Conservation (phyloP, 2,329 filamentous ascomycete genomes). For the Macrophomina pseudophaseolina region DNA sequence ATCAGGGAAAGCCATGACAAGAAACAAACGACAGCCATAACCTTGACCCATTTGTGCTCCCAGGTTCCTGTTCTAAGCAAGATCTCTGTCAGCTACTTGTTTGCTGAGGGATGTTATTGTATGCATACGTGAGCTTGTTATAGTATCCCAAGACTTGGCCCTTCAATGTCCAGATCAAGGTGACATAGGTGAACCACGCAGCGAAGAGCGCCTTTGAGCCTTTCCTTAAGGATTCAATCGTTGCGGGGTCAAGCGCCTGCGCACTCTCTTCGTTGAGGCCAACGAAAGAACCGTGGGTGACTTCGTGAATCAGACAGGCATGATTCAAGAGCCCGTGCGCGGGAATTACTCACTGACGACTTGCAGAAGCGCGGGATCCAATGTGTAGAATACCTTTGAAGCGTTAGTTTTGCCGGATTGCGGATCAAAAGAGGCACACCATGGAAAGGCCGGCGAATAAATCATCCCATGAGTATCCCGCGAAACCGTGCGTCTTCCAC, state of each 20-base stretch:
- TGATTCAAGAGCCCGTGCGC: not conserved
- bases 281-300: slow-evolving; percentile 9
- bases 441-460: slow-evolving; percentile 45
- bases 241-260: slow-evolving; percentile 37
- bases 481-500: slow-evolving; percentile 43
- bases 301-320: not conserved
- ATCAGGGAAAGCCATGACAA: slow-evolving; percentile 44
- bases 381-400: not conserved
- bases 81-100: not conserved
- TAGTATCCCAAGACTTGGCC: slow-evolving; percentile 53
- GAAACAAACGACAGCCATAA: slow-evolving; percentile 39
- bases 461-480: slow-evolving; percentile 48
- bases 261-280: slow-evolving; percentile 31
- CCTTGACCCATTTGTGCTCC: slow-evolving; percentile 2
- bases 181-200: slow-evolving; percentile 51
- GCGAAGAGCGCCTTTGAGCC: slow-evolving; percentile 44
- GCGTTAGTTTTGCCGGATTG: not conserved
- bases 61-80: not conserved
- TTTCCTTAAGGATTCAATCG: slow-evolving; percentile 38
- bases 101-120: too few species aligned
- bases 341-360: not conserved
- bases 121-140: slow-evolving; percentile 49
- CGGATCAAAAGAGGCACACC: slow-evolving; percentile 6
- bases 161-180: slow-evolving; percentile 52
- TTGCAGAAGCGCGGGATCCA: not conserved